These are phyloP conservation scores for Neonectria hederae DNA, from an alignment of 2,329 filamentous ascomycete genomes.

Conservation along the genomic window DNA sequence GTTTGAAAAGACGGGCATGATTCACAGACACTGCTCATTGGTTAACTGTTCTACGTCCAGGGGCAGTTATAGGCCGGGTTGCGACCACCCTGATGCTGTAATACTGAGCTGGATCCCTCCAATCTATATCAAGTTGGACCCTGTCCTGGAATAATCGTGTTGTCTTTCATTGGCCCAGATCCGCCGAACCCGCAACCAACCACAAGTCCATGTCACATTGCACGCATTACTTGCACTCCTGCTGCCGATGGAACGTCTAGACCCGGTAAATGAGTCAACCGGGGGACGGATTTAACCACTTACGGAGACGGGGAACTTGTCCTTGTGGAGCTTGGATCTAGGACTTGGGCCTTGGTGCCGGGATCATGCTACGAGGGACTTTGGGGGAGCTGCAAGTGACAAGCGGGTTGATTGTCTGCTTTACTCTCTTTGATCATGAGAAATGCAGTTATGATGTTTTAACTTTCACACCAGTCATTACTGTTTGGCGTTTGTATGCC, in stretches of 20 bases:
- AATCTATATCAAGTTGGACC: neutral
- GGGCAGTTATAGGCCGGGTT: neutral
- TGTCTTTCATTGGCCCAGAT: too few relatives aligned
- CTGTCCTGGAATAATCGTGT: neutral
- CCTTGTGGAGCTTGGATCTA: constrained; percentile 9
- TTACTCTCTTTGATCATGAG: neutral
- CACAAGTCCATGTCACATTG: neutral
- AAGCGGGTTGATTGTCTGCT: neutral
- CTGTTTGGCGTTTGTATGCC: neutral
- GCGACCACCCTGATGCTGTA: neutral
- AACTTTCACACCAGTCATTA: neutral
- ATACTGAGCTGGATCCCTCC: neutral
- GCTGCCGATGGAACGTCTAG: neutral
- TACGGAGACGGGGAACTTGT: neutral
- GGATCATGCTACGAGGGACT: constrained; percentile 5
- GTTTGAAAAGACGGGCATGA: neutral
- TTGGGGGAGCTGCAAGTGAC: neutral
- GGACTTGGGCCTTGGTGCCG: constrained; percentile 9
- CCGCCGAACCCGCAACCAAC: neutral
- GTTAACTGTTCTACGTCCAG: neutral
- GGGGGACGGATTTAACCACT: neutral
- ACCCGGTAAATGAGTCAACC: constrained; percentile 15
- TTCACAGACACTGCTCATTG: neutral
- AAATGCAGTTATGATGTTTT: neutral
- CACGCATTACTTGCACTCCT: neutral